Conservation (phyloP, 257 asterid genomes). For the Fraxinus quadrangulata region DNA sequence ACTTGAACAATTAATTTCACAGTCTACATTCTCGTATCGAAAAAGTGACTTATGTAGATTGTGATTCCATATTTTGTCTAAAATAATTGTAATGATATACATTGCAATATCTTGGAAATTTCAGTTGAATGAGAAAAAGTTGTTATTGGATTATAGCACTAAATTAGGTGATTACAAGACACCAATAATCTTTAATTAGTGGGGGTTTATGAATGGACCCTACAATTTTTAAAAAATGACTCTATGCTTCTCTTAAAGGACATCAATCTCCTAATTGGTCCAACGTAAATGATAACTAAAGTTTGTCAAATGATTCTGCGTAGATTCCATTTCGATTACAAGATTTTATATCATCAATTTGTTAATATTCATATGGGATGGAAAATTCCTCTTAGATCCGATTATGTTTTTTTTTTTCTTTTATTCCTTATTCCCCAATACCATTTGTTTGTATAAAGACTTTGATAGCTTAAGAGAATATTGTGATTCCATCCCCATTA, state of each 20-base stretch:
- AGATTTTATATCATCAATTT: background rate
- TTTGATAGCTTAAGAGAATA: background rate
- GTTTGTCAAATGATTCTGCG: background rate
- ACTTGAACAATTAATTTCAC: background rate
- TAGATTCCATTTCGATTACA: background rate
- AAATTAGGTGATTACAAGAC: no score
- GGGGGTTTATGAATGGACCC: background rate
- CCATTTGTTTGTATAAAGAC: conserved; percentile 1
- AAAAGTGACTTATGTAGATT: background rate
- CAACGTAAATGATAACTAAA: no score
- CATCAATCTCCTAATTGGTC: background rate
- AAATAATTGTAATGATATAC: background rate
- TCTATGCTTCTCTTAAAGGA: background rate
- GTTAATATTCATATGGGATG: conserved; percentile 57
- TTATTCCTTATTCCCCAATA: background rate
- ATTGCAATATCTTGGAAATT: background rate
- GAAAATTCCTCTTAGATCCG: conserved; percentile 65
- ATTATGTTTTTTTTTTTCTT: background rate
- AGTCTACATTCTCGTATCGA: background rate
- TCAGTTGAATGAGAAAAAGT: background rate
- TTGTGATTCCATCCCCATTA: background rate
- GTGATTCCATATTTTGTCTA: background rate
- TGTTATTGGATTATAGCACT: background rate
- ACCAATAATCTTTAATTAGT: no score
- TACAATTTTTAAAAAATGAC: background rate